Evolutionary conservation across 1,139 yeast genomes (phyloP), one percentile per base, ranked within the genome.

Genomic region (Zygotorulaspora mrakii): DNA sequence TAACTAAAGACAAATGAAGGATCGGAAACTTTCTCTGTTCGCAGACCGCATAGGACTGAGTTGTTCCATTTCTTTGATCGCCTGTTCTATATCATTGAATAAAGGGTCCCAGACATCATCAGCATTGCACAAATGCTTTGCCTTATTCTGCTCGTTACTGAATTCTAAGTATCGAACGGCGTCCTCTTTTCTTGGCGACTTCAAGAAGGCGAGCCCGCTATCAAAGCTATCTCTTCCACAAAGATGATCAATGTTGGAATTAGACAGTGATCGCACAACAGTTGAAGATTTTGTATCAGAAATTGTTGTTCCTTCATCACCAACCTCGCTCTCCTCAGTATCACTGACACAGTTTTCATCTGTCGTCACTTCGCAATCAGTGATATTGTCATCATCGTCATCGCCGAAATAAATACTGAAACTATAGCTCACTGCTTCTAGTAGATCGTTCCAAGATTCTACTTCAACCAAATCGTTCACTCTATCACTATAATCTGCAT

Each of bases 391-490:
- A 22, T 48, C 56, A 11, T 49, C 54, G 18, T 59, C 61, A 18
- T 59, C 61, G 2, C 55, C 66, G 47, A 58, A 61, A 5, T 46
- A 45, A 5, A 62, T 26, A 26, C 54, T 52, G 31, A 55, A 60
- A 28, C 56, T 52, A 35, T 53, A 57, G 31, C 63, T 55, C 6
- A 61, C 22, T 1, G 57, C 48, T 36, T 62, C 66, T 21, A 62
- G 34, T 5, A 60, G 26, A 21, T 48, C 48, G 14, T 39, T 40
- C 62, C 63, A 61, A 6, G 52, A 38, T 22, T 52, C 51, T 1
- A 61, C 49, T 42, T 62, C 66, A 1, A 57, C 50, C 7, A 61
- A 42, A 38, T 62, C 65, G 17, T 45, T 39, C 1, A 60, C 48
- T 18, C 42, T 37, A 11, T 60, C 59, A 33, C 55, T 51, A 31